phyloP scores from a whole-genome alignment of 75 land plant species.

The Azolla pinnata region DNA sequence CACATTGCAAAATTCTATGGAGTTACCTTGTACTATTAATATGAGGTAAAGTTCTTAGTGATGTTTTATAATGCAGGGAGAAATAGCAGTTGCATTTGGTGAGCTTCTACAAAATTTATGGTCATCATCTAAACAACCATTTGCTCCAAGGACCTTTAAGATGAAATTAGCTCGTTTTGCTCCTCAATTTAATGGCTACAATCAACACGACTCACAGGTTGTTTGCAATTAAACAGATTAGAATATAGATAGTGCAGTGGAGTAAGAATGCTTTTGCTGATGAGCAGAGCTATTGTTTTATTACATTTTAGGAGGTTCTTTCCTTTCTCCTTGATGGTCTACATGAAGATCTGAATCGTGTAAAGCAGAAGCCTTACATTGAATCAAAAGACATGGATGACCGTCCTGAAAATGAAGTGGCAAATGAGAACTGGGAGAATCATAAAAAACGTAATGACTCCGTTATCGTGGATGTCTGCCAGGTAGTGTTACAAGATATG shows the following conservation, averaged over 20 bases:
- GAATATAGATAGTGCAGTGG: too few species aligned
- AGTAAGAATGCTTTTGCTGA: too few species aligned
- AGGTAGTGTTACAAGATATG: conserved; percentile 26
- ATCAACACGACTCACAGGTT: conserved; percentile 82
- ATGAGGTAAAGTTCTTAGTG: too few species aligned
- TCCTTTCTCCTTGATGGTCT: conserved; percentile 83
- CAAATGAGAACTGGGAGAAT: conserved; percentile 87
- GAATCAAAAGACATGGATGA: conserved; percentile 84
- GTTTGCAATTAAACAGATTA: too few species aligned
- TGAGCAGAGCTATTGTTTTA: too few species aligned
- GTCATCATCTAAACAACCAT: conserved; percentile 51
- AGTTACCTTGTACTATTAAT: background rate
- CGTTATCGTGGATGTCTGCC: conserved; percentile 86
- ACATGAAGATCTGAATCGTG: conserved; percentile 88
- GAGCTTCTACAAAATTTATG: conserved; percentile 71
- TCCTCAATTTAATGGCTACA: conserved; percentile 86
- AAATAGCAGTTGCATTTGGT: conserved; percentile 82
- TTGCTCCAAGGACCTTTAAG: conserved; percentile 74
- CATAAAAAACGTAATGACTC: conserved; percentile 86
- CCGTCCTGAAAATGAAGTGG: conserved; percentile 78
- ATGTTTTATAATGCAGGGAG: conserved; percentile 45
- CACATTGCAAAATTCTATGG: background rate
- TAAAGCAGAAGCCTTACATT: conserved; percentile 65
- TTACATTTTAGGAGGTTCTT: background rate
- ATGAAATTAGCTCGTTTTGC: conserved; percentile 73